These are phyloP conservation scores for Thelonectria discophora DNA, from an alignment of 2,329 filamentous ascomycete genomes.

Conservation along the genomic window DNA sequence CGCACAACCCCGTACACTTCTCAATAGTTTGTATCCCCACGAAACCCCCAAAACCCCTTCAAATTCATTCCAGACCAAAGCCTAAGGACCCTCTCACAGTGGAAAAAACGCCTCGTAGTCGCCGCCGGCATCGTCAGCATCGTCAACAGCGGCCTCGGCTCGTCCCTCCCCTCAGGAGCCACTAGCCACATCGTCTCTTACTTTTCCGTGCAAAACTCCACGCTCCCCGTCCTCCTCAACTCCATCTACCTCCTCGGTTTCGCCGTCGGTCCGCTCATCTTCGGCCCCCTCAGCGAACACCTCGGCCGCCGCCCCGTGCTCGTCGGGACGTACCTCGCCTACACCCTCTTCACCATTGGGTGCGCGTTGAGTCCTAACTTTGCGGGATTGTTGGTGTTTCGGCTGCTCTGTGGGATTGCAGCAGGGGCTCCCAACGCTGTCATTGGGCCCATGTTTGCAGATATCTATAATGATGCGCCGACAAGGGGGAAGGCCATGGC, in stretches of 20 bases:
- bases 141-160: slow-evolving; percentile 16
- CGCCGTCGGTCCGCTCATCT: slow-evolving; percentile 50
- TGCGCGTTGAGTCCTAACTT: slow-evolving; percentile 54
- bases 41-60: background rate
- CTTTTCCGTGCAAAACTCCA: background rate
- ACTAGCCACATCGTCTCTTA: background rate
- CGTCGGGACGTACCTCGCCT: slow-evolving; percentile 58
- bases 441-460: slow-evolving; percentile 55
- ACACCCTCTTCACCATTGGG: slow-evolving; percentile 50
- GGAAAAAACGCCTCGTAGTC: background rate
- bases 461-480: slow-evolving; percentile 51
- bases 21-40: background rate
- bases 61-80: background rate
- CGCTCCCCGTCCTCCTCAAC: slow-evolving; percentile 1
- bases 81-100: background rate
- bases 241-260: slow-evolving; percentile 24
- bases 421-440: slow-evolving; percentile 54
- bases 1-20: background rate
- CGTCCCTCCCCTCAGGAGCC: slow-evolving; percentile 13
- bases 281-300: slow-evolving; percentile 53
- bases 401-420: slow-evolving; percentile 51
- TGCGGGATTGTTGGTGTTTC: slow-evolving; percentile 53
- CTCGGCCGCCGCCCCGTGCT: slow-evolving; percentile 53
- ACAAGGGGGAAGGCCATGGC: slow-evolving; percentile 47
- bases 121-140: background rate